A percentile compares a stretch with the other conserved stretches of the same genome.
Evolutionary conservation across 73 alveolate species (phyloP).

Genomic region (Tetrahymena thermophila): DNA sequence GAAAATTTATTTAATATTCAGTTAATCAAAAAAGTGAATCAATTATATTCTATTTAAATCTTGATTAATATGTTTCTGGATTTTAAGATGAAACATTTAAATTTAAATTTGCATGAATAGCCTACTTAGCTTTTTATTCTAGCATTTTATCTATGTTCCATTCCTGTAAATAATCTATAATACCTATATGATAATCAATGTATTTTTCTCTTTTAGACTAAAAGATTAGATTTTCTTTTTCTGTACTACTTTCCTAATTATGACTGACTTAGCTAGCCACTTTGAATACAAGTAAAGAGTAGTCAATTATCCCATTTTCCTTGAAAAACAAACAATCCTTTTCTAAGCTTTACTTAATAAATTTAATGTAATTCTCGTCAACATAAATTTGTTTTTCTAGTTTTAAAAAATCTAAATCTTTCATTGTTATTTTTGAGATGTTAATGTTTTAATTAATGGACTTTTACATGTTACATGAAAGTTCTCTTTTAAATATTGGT

Average conservation of each 20-base stretch:
- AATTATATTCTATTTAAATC: neutral
- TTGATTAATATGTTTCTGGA: neutral
- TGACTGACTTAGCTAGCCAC: neutral
- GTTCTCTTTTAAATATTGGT: neutral
- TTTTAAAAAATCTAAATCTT: neutral
- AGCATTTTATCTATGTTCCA: neutral
- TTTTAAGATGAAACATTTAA: neutral
- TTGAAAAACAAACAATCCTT: neutral
- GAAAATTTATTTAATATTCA: neutral
- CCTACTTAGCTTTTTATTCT: neutral
- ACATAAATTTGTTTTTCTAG: neutral
- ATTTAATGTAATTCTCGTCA: neutral
- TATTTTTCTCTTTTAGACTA: neutral
- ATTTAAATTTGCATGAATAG: neutral
- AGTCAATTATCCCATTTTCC: neutral
- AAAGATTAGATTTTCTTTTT: neutral
- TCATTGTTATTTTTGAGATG: neutral
- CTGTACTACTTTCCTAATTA: neutral
- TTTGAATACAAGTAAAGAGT: neutral
- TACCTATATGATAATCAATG: neutral
- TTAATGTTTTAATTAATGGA: neutral
- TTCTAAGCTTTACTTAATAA: neutral
- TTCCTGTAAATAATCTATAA: neutral
- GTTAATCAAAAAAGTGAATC: neutral
- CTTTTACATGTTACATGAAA: neutral